Base-by-base conservation (phyloP, 345 rosid species). In the Aegle marmelos region DNA sequence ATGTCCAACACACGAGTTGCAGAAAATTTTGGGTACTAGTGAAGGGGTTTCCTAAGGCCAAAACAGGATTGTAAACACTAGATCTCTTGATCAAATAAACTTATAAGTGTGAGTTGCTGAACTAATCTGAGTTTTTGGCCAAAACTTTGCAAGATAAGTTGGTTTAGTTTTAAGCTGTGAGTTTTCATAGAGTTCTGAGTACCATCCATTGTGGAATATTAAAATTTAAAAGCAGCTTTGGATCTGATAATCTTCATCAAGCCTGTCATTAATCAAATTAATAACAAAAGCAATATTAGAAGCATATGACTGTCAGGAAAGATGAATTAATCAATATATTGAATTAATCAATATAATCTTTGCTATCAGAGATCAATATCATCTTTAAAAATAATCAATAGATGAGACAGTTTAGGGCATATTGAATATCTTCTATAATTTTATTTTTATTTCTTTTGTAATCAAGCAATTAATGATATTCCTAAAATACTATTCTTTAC, bases 211-310 rank as follows among this genome's bases (percentile, higher is more conserved):
- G 39, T 25, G 25, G 36, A 24, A 58, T 34, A 36, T 58, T 19
- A 73, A 58, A 36, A 58, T 9, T 27, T 27, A 2, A 21, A 4
- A 4, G 60, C 24, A 24, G 67, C 66, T 36, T 73, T 37, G 67
- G 76, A 73, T 73, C 76, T 37, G 36, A 59, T 73, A 59, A 73
- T 58, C n/a, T 59, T 37, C 33, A 73, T 59, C 30, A 71, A 71
- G 48, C 45, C 45, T 54, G 30, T 54, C 22, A 39, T 59, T 36
- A 72, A 56, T 22, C 33, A 68, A 45, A 45, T 45, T 27, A 6
- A 28, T 41, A 0, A 1, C 13, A 9, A 24, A 41, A 14, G 8
- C 33, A 39, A 9, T 31, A 48, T n/a, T n/a, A 57, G 7, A 58
- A 72, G 54, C 17, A 72, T 58, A 34, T 37, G 34, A 72, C n/a